Percentiles rank a stretch among this genome's conserved stretches.
These are phyloP conservation scores for Termitomyces sp. DNA, from an alignment of 768 basidiomycete species.

Conservation along the genomic window DNA sequence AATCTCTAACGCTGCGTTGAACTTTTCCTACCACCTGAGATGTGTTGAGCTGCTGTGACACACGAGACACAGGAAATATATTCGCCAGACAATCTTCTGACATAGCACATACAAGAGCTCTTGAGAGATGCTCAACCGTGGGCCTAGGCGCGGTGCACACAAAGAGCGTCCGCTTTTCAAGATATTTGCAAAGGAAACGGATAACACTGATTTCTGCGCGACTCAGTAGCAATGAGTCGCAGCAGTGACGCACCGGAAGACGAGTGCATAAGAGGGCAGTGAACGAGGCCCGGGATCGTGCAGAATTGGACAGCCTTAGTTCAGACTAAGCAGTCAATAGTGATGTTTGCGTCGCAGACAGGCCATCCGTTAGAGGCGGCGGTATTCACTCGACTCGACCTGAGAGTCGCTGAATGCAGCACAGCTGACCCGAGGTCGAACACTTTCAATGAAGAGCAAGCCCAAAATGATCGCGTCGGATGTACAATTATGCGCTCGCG, in stretches of 20 bases:
- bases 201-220: not conserved
- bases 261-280: too few relatives aligned
- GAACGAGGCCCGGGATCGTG: too few relatives aligned
- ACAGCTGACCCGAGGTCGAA: not conserved
- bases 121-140: not conserved
- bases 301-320: too few relatives aligned
- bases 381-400: not conserved
- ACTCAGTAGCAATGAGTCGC: not conserved
- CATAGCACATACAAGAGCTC: not conserved
- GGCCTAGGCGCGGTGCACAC: not conserved
- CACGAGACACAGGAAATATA: not conserved
- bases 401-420: not conserved
- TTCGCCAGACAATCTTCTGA: not conserved
- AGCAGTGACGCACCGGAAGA: not conserved
- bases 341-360: not conserved
- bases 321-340: not conserved
- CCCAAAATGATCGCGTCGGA: not conserved
- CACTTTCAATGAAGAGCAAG: too few relatives aligned
- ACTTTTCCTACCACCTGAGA: not conserved
- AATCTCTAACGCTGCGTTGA: too few relatives aligned
- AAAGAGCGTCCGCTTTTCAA: too few relatives aligned
- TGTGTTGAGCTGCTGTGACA: not conserved
- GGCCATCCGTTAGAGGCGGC: not conserved
- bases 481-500: constrained; percentile 3
- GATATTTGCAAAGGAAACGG: not conserved